Evolutionary conservation across 2,329 filamentous ascomycete genomes (phyloP).

Genomic region (Fusarium citri): DNA sequence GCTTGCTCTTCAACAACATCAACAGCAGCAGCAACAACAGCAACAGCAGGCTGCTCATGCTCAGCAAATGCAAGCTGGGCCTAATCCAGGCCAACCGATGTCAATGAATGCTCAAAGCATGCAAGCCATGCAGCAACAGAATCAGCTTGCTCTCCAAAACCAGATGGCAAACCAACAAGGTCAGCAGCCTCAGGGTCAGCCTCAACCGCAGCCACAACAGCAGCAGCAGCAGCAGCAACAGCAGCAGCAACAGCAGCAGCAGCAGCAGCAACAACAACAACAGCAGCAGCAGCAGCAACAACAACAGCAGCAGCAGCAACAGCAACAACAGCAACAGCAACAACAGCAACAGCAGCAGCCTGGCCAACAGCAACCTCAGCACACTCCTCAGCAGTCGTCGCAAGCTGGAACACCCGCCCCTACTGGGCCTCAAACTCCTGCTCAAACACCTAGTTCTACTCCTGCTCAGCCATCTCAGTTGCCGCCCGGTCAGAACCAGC

Average conservation of each 20-base stretch:
- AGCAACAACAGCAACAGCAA: slow-evolving; percentile 31
- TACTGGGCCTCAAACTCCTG: slow-evolving; percentile 60
- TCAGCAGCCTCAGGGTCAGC: slow-evolving; percentile 46
- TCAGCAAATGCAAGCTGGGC: slow-evolving; percentile 55
- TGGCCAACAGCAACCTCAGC: slow-evolving; percentile 57
- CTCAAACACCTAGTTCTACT: slow-evolving; percentile 59
- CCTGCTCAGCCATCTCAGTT: slow-evolving; percentile 51
- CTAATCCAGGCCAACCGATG: slow-evolving; percentile 60
- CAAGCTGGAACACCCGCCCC: slow-evolving; percentile 57
- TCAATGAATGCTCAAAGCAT: slow-evolving; percentile 62
- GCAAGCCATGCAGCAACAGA: slow-evolving; percentile 59
- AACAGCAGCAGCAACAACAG: slow-evolving; percentile 50
- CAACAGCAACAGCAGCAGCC: slow-evolving; percentile 52
- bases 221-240: background rate
- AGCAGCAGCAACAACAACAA: slow-evolving; percentile 51
- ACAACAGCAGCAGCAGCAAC: slow-evolving; percentile 55
- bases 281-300: slow-evolving; percentile 58
- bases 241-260: slow-evolving; percentile 35
- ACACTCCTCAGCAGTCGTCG: slow-evolving; percentile 58
- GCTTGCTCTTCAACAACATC: slow-evolving; percentile 53
- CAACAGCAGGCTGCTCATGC: slow-evolving; percentile 52
- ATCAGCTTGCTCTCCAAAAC: slow-evolving; percentile 52
- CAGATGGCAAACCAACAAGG: slow-evolving; percentile 49
- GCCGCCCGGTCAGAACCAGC: slow-evolving; percentile 51
- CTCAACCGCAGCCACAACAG: slow-evolving; percentile 41